These are phyloP conservation scores for Trichoderma endophyticum DNA, from an alignment of 2,329 filamentous ascomycete genomes.

Conservation along the genomic window DNA sequence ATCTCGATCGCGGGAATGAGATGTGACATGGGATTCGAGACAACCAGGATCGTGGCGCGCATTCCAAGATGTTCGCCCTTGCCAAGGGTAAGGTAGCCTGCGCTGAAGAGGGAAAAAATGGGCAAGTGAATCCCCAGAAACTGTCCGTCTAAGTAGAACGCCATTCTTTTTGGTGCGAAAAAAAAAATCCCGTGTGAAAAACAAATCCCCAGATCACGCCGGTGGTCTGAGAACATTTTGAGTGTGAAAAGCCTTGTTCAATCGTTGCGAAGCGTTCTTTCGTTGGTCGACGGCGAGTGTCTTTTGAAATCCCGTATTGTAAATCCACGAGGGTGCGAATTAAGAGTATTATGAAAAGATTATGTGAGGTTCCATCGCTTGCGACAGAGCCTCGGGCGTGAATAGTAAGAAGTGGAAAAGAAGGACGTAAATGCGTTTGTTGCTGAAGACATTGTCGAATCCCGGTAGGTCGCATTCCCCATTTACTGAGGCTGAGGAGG, in stretches of 20 bases:
- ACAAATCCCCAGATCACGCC: conserved; percentile 18
- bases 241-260: conserved; percentile 19
- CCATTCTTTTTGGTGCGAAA: conserved; percentile 20
- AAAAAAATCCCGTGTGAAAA: conserved; percentile 15
- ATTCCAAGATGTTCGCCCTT: conserved; percentile 12
- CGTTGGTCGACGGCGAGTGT: conserved; percentile 26
- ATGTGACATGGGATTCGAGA: neutral
- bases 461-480: conserved; percentile 1
- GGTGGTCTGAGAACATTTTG: conserved; percentile 11
- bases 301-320: conserved; percentile 33
- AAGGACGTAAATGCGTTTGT: neutral
- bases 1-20: conserved; percentile 16
- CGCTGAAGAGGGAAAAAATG: conserved; percentile 16
- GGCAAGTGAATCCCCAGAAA: conserved; percentile 25
- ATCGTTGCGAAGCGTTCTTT: conserved; percentile 18
- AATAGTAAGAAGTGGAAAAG: neutral
- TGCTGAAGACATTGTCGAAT: neutral
- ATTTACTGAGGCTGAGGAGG: conserved; percentile 41
- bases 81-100: neutral
- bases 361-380: neutral
- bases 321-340: conserved; percentile 32
- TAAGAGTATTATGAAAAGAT: conserved; percentile 10
- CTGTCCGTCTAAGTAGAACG: conserved; percentile 35
- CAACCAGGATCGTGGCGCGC: conserved; percentile 10
- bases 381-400: neutral